phyloP scores from a whole-genome alignment of 768 basidiomycete species.

The Arthromyces matolae region DNA sequence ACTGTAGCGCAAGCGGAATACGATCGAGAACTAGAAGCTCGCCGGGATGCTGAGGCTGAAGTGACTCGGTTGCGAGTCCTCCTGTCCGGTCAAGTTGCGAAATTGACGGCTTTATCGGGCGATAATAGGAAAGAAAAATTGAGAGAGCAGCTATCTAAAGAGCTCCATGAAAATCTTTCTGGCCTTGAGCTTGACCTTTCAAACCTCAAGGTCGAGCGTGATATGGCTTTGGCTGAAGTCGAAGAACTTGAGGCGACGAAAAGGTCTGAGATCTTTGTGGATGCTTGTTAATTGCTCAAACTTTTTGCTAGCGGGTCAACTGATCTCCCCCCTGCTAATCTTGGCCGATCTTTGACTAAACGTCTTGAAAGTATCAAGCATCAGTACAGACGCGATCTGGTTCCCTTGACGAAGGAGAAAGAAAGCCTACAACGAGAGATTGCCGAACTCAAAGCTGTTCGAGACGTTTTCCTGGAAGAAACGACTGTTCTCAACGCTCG shows the following conservation, averaged over 20 bases:
- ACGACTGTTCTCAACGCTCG: conserved; percentile 85
- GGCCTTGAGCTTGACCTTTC: conserved; percentile 84
- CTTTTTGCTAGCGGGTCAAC: conserved; percentile 24
- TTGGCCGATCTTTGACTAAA: conserved; percentile 72
- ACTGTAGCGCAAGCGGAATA: conserved; percentile 93
- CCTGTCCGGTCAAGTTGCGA: conserved; percentile 85
- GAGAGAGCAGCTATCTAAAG: conserved; percentile 73
- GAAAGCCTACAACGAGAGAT: conserved; percentile 80
- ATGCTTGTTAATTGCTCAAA: not conserved
- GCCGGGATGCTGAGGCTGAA: conserved; percentile 90
- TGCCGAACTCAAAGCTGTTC: conserved; percentile 77
- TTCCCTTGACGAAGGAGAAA: conserved; percentile 78
- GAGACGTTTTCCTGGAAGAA: conserved; percentile 88
- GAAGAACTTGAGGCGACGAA: conserved; percentile 80
- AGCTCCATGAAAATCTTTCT: conserved; percentile 71
- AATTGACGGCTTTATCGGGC: conserved; percentile 79
- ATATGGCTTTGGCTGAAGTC: conserved; percentile 89
- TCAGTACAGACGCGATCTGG: conserved; percentile 84
- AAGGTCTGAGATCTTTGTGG: conserved; percentile 44
- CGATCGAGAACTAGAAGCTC: conserved; percentile 82
- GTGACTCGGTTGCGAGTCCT: conserved; percentile 81
- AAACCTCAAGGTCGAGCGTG: conserved; percentile 83
- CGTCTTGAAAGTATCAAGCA: conserved; percentile 84
- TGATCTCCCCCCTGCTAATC: conserved; percentile 40
- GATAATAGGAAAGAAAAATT: conserved; percentile 76